Evolutionary conservation across 2,329 filamentous ascomycete genomes (phyloP).

Genomic region (Hirsutella rhossiliensis): DNA sequence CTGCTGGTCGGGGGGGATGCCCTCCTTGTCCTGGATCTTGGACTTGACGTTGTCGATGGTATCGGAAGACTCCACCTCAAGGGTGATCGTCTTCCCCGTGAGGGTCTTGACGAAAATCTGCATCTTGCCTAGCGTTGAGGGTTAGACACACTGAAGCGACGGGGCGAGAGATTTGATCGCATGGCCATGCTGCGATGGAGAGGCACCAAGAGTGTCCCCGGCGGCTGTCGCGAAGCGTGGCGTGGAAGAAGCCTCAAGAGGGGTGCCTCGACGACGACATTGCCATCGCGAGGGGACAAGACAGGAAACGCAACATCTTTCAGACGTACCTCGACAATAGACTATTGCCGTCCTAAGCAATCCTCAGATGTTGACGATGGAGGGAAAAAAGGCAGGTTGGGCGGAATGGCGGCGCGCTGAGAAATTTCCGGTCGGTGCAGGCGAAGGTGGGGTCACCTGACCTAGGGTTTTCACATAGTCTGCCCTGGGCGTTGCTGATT

Average conservation of each 20-base stretch:
- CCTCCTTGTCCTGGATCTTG: constrained; percentile 98
- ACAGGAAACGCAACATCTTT: constrained; percentile 31
- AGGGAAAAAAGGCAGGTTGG: constrained; percentile 11
- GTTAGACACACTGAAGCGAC: constrained; percentile 20
- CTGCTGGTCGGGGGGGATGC: constrained; percentile 98
- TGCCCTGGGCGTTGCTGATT: constrained; percentile 9
- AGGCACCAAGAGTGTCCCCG: not conserved
- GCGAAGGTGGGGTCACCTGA: constrained; percentile 11
- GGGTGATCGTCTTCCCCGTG: constrained; percentile 99
- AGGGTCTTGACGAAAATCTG: constrained; percentile 75
- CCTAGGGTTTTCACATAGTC: constrained; percentile 11
- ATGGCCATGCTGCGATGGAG: not conserved
- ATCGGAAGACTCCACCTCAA: constrained; percentile 99
- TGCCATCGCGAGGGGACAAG: constrained; percentile 12
- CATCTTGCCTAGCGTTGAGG: constrained; percentile 49
- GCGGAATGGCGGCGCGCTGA: constrained; percentile 16
- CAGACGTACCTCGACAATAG: constrained; percentile 53
- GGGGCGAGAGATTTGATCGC: not conserved
- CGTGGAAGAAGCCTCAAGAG: constrained; percentile 14
- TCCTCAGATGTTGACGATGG: constrained; percentile 37
- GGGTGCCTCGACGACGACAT: constrained; percentile 15
- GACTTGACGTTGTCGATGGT: constrained; percentile 99
- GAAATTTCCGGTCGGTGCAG: constrained; percentile 13
- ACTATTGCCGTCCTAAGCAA: constrained; percentile 52
- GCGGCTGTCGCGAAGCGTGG: not conserved